A percentile compares a stretch with the other conserved stretches of the same genome.
Evolutionary conservation across 1,139 yeast genomes (phyloP).

Genomic region (Sugiyamaella pinicola): DNA sequence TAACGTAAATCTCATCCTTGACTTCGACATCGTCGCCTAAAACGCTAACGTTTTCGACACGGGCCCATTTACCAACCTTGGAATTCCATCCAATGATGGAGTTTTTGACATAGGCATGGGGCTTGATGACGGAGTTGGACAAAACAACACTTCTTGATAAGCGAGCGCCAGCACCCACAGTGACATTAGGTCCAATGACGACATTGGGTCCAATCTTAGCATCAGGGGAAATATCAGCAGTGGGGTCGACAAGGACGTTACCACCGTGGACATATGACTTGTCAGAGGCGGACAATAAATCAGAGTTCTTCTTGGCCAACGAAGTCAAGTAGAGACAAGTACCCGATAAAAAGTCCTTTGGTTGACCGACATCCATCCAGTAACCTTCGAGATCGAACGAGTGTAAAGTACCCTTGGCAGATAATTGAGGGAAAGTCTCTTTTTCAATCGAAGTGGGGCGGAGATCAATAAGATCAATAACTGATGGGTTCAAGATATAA

Average conservation of each 20-base stretch:
- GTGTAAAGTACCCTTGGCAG: slow-evolving; percentile 83
- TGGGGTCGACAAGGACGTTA: slow-evolving; percentile 90
- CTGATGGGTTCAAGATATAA: slow-evolving; percentile 95
- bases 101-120: slow-evolving; percentile 97
- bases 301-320: slow-evolving; percentile 76
- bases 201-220: slow-evolving; percentile 99
- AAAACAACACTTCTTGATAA: slow-evolving; percentile 92
- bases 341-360: slow-evolving; percentile 98
- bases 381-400: slow-evolving; percentile 98
- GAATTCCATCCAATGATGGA: slow-evolving; percentile 99
- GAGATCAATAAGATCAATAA: slow-evolving; percentile 93
- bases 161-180: slow-evolving; percentile 98
- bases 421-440: slow-evolving; percentile 98
- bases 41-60: slow-evolving; percentile 97
- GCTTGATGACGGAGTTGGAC: slow-evolving; percentile 88
- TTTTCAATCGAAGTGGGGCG: slow-evolving; percentile 99
- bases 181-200: slow-evolving; percentile 95
- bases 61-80: slow-evolving; percentile 98
- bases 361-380: slow-evolving; percentile 99
- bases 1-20: slow-evolving; percentile 97
- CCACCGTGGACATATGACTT: slow-evolving; percentile 84
- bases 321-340: slow-evolving; percentile 90
- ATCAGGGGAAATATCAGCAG: slow-evolving; percentile 88
- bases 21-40: slow-evolving; percentile 99
- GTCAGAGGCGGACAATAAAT: slow-evolving; percentile 59